Conservation (phyloP, 345 rosid genomes). For the Hibiscus syriacus region DNA sequence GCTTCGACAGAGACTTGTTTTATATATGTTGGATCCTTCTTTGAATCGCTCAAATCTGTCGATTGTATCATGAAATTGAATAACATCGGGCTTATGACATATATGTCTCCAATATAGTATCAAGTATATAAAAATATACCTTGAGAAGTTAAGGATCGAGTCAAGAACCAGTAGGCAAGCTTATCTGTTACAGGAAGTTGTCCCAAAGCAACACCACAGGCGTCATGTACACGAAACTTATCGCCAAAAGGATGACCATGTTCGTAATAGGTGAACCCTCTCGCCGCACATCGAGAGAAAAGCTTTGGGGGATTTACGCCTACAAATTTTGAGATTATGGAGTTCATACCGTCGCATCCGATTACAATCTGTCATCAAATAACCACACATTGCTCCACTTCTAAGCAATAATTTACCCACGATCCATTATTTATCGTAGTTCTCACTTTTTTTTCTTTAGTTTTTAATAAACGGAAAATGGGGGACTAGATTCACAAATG, state of each 20-base stretch:
- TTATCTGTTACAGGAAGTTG: constrained; percentile 26
- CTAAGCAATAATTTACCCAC: neutral
- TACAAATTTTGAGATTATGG: constrained; percentile 33
- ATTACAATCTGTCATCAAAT: constrained; percentile 24
- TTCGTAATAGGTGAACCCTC: constrained; percentile 43
- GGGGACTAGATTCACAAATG: too few relatives aligned
- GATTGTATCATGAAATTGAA: neutral
- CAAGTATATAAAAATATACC: neutral
- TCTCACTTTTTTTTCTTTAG: too few relatives aligned
- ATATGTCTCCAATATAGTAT: too few relatives aligned
- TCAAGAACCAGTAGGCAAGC: constrained; percentile 34
- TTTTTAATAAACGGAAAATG: too few relatives aligned
- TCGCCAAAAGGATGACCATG: constrained; percentile 32
- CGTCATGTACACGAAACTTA: constrained; percentile 16
- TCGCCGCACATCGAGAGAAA: constrained; percentile 25
- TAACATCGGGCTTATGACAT: neutral
- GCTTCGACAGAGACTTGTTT: neutral
- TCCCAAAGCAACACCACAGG: constrained; percentile 21
- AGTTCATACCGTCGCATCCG: constrained; percentile 56
- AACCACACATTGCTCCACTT: constrained; percentile 5
- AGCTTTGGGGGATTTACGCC: constrained; percentile 23
- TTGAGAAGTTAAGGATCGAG: constrained; percentile 7
- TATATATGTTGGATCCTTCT: neutral
- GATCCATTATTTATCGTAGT: neutral
- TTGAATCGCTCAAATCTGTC: neutral